Conservation (phyloP, 176 grass and related monocot genomes). For the bread wheat (Triticum aestivum) region DNA sequence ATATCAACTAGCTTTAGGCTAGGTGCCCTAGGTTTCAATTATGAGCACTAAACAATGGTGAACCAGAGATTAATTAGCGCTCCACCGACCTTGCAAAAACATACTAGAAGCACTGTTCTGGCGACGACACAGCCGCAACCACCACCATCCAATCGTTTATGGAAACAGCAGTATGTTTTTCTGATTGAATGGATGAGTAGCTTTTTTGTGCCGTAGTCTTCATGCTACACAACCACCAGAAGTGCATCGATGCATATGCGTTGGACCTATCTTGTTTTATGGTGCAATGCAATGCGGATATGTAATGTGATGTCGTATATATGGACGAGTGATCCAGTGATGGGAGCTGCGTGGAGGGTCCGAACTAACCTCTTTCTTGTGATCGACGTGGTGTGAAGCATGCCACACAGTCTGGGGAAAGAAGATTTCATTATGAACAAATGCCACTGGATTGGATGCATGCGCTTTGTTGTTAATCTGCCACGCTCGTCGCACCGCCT, state of each 20-base stretch:
- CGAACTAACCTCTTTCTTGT: no score
- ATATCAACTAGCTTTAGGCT: neutral
- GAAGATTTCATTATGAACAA: no score
- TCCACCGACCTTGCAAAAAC: conserved; percentile 13
- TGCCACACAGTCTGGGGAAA: no score
- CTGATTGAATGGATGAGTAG: no score
- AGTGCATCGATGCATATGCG: neutral
- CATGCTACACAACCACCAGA: neutral
- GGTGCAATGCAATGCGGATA: neutral
- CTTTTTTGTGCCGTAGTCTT: no score
- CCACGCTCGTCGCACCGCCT: no score
- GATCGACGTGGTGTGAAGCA: no score
- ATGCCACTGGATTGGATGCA: no score
- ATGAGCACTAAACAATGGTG: conserved; percentile 34
- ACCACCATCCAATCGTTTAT: neutral
- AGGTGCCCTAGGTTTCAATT: conserved; percentile 41
- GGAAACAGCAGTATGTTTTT: neutral
- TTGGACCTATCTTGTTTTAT: neutral
- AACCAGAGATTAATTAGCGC: conserved; percentile 11
- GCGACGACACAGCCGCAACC: conserved; percentile 24
- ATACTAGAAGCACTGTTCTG: neutral
- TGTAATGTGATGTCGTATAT: neutral
- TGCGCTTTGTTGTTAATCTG: no score
- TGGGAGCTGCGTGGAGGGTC: no score
- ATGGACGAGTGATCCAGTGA: neutral